Base-by-base conservation (phyloP, 2,329 filamentous ascomycete species). In the Talaromyces marneffei region DNA sequence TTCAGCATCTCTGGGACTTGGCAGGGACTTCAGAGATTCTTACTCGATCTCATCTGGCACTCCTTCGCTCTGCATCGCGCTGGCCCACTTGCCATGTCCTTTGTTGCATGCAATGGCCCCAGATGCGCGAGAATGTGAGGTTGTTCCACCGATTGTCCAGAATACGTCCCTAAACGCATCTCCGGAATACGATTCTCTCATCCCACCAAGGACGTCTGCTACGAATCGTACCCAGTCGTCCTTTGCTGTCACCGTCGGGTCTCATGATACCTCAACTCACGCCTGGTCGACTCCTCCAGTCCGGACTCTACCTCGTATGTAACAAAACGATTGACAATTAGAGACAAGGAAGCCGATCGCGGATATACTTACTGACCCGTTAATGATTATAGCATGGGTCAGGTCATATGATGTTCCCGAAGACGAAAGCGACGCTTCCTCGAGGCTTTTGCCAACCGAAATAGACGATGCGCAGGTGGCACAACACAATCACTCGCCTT, bases 401-500 rank as follows among this genome's bases (percentile, higher is more conserved):
- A 72, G 71, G 42, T 78, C 77, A 23, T 71, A 77, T 20, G 74
- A 77, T 50, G 61, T 67, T 53, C 52, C 62, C n/a, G 74, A 75
- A 33, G 74, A 75, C 37, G 74, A 75, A 23, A 72, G 74, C 37
- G 72, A 76, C 46, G 68, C 66, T 48, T 70, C 72, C 40, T 71
- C 72, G 40, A 68, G 65, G 14, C 66, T 77, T 16, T 69, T 78
- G 9, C 75, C 75, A 52, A 66, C 71, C 27, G 70, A 74, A 37
- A 74, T 74, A 39, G 66, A 72, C 37, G 73, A 72, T 55, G 78
- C 75, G n/a, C 64, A 76, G 35, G 71, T 80, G 50, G 78, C 78
- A 44, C 78, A 80, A 50, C 78, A 80, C 65, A 78, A 80, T 60
- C 72, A 77, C 66, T 74, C 71, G 18, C 75, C 77, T 4, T 70